A percentile compares a stretch with the other conserved stretches of the same genome.
These are phyloP conservation scores for Allium fistulosum DNA, from an alignment of 106 monocot species.

Conservation along the genomic window DNA sequence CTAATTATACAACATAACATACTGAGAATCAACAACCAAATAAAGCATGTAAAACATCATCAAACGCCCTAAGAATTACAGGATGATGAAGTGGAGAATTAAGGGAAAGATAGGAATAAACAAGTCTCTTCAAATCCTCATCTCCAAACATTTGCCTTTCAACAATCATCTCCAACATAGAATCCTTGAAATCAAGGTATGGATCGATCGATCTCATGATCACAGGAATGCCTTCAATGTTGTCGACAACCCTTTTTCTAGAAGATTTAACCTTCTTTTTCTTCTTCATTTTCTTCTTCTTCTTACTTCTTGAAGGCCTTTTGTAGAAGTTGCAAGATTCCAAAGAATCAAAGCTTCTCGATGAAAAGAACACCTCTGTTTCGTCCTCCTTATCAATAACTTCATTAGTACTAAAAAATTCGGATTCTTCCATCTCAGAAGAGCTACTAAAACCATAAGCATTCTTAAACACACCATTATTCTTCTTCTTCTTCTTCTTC, in stretches of 20 bases:
- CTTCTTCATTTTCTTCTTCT: neutral
- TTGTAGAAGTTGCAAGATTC: conserved; percentile 60
- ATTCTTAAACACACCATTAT: conserved; percentile 5
- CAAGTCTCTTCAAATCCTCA: conserved; percentile 36
- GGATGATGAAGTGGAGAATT: conserved; percentile 46
- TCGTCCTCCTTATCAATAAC: conserved; percentile 12
- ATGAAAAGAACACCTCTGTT: conserved; percentile 32
- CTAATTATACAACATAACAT: neutral
- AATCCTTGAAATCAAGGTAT: conserved; percentile 53
- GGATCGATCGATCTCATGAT: conserved; percentile 54
- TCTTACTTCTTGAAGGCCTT: neutral
- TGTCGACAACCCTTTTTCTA: neutral
- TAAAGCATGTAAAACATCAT: conserved; percentile 11
- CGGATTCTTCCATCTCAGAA: conserved; percentile 18
- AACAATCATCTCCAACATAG: conserved; percentile 73
- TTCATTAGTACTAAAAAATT: conserved; percentile 24
- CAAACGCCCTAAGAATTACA: conserved; percentile 45
- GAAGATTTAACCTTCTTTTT: neutral
- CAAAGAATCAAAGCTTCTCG: conserved; percentile 72
- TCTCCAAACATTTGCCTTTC: conserved; percentile 38
- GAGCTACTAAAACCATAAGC: conserved; percentile 39
- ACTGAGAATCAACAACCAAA: conserved; percentile 2
- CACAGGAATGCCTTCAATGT: conserved; percentile 31
- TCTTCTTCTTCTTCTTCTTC: conserved; percentile 13
- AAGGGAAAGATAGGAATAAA: conserved; percentile 42